Conservation (phyloP, 768 basidiomycete genomes). For the Termitomyces sp. region DNA sequence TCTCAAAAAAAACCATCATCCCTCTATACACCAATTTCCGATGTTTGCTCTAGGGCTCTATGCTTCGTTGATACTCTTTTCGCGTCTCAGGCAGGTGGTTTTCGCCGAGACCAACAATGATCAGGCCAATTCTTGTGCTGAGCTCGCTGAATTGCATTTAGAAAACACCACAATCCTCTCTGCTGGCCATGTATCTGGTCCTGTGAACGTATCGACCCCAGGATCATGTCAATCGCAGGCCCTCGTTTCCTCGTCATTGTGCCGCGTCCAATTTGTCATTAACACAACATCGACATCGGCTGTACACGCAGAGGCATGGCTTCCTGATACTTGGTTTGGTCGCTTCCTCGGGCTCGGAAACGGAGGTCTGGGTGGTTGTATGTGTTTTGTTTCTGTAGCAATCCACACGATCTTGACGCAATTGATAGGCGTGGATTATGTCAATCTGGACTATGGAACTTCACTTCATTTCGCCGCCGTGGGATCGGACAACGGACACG, state of each 20-base stretch:
- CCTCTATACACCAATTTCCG: neutral
- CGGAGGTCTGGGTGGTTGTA: neutral
- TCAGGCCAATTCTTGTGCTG: neutral
- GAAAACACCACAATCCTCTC: neutral
- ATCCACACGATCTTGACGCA: neutral
- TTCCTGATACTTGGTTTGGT: neutral
- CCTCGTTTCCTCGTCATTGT: neutral
- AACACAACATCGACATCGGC: neutral
- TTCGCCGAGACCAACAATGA: neutral
- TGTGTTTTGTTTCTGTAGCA: neutral
- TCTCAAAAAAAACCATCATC: neutral
- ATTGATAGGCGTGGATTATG: neutral
- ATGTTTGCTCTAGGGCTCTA: neutral
- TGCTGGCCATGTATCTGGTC: neutral
- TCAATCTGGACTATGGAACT: neutral
- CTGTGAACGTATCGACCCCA: neutral
- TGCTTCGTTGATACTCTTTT: neutral
- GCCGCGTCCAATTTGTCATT: neutral
- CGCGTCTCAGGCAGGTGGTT: neutral
- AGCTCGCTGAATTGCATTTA: neutral
- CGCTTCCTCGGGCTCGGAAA: neutral
- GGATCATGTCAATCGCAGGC: neutral
- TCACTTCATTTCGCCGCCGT: neutral
- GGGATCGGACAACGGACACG: neutral
- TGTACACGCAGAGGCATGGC: neutral